Evolutionary conservation across 2,329 filamentous ascomycete species (phyloP), one percentile per base, ranked within the genome.

Genomic region (Ascochyta rabiei): DNA sequence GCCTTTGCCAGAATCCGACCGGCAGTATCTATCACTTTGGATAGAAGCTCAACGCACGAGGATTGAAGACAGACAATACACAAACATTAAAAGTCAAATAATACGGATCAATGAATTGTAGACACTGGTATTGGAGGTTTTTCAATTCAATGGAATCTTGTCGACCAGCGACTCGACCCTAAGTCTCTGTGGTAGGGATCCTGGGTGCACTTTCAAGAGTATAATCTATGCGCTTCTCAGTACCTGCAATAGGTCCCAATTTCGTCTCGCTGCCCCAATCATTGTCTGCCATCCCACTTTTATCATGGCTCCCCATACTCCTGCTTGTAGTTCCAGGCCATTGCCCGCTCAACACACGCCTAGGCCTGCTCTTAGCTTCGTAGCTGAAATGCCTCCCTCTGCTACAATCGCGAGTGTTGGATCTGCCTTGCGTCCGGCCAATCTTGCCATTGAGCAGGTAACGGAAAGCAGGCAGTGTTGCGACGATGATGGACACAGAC

Each of bases 1-100:
- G 57, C 40, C 7, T 67, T 65, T 37, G 54, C 64, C 2, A 58
- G 47, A 26, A 26, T 56, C 13, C 37, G 21, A 21, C 28, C 53
- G 7, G 33, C 19, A 13, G 6, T 19, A 9, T 19, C 30, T n/a
- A n/a, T 5, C 15, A 10, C 15, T 12, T 24, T 30, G 3, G 35
- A 46, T 5, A 24, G 28, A 4, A 41, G 13, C n/a, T 46, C 13
- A 6, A 28, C 18, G 6, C 40, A 30, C 8, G 52, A 49, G 28
- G 45, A 41, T n/a, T 54, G 34, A 54, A n/a, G 6, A n/a, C 4
- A 43, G 16, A 43, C 18, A 16, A 5, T 9, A 16, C 5, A 16
- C 33, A 19, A 18, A 13, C 16, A 4, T 7, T 37, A 18, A 19
- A n/a, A 6, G 16, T 8, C n/a, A 16, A 8, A n/a, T n/a, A n/a